phyloP scores from a whole-genome alignment of 2,329 filamentous ascomycete genomes.

The Monosporascus sp. region DNA sequence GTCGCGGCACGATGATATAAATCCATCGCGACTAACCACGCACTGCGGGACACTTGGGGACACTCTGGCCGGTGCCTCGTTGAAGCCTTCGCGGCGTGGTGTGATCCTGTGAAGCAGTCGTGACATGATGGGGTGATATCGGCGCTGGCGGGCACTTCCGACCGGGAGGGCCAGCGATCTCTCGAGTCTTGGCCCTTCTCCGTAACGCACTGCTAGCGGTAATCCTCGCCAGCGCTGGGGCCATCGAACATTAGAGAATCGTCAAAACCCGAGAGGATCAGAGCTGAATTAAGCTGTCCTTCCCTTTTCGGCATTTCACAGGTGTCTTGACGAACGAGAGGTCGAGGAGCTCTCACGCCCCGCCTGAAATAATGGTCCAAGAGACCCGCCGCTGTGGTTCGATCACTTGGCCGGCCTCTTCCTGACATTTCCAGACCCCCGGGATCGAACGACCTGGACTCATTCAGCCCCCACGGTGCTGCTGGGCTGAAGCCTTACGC shows the following conservation, averaged over 20 bases:
- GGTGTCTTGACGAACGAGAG: too few species aligned
- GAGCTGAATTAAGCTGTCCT: too few species aligned
- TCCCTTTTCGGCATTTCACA: too few species aligned
- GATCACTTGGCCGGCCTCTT: background rate
- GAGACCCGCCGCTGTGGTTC: background rate
- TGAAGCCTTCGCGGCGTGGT: background rate
- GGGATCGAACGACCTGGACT: background rate
- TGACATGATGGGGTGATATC: background rate
- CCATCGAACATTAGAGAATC: too few species aligned
- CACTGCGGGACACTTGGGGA: too few species aligned
- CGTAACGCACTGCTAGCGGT: too few species aligned
- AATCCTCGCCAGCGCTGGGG: too few species aligned
- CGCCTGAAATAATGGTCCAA: background rate
- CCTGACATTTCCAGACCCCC: background rate
- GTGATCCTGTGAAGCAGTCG: background rate
- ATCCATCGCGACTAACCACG: background rate
- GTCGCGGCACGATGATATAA: background rate
- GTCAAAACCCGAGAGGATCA: too few species aligned
- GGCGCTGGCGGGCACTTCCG: background rate
- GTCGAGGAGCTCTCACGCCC: too few species aligned
- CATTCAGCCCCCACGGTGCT: background rate
- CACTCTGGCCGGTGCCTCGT: background rate
- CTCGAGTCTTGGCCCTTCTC: too few species aligned
- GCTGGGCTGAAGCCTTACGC: background rate
- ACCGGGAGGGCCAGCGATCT: background rate